Conservation (phyloP, 2,329 filamentous ascomycete genomes). For the Botrytis fabae region DNA sequence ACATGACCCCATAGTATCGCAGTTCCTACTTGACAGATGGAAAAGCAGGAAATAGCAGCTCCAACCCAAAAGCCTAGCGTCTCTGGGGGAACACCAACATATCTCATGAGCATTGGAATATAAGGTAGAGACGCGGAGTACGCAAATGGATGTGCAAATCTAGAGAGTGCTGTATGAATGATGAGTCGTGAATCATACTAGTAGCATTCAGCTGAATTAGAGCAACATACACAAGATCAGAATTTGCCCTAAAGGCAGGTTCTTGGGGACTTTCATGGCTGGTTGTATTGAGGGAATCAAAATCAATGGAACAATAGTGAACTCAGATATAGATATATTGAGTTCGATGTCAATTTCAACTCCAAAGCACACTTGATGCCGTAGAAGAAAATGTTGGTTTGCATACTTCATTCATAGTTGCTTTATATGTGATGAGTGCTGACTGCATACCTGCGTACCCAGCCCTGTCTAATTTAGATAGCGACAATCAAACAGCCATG, state of each 20-base stretch:
- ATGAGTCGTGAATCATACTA: background rate
- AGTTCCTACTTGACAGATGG: conserved; percentile 77
- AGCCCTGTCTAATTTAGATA: background rate
- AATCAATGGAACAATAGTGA: background rate
- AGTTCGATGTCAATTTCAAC: background rate
- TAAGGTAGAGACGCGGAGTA: conserved; percentile 5
- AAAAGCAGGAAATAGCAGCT: conserved; percentile 57
- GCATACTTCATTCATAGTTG: background rate
- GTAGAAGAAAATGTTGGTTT: background rate
- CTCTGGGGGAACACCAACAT: background rate
- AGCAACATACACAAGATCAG: conserved; percentile 10
- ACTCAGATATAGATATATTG: background rate
- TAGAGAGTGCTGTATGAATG: background rate
- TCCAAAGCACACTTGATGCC: background rate
- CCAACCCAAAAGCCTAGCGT: conserved; percentile 5
- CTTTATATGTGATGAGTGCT: background rate
- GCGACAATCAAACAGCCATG: background rate
- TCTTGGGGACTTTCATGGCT: conserved; percentile 2
- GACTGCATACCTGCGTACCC: background rate
- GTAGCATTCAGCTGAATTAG: background rate
- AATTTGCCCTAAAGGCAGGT: conserved; percentile 1
- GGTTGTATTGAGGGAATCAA: too few relatives aligned
- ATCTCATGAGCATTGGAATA: conserved; percentile 12
- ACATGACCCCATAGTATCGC: conserved; percentile 80
- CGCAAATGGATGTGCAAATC: conserved; percentile 20